Evolutionary conservation across 345 rosid species (phyloP).

Genomic region (Lepidium didymum): DNA sequence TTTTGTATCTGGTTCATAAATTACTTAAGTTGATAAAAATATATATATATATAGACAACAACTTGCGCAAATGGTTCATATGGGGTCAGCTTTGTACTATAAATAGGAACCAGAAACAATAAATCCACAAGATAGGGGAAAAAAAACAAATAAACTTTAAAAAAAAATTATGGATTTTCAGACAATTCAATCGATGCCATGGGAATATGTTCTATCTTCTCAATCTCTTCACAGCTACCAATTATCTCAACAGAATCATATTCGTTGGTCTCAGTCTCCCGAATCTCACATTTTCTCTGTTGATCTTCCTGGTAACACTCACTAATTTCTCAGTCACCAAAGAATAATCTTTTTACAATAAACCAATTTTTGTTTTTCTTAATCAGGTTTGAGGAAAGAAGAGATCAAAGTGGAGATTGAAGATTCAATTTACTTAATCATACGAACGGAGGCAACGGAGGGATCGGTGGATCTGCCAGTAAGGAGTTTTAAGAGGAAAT

Average conservation of each 20-base stretch:
- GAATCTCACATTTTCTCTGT: slow-evolving; percentile 65
- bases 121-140: background rate
- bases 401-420: slow-evolving; percentile 74
- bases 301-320: slow-evolving; percentile 54
- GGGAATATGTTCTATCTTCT: slow-evolving; percentile 35
- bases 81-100: background rate
- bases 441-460: slow-evolving; percentile 45
- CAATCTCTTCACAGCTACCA: slow-evolving; percentile 26
- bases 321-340: background rate
- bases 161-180: slow-evolving; percentile 39
- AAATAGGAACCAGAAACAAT: background rate
- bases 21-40: too few relatives aligned
- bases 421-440: slow-evolving; percentile 57
- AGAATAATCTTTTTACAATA: background rate
- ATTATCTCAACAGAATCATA: slow-evolving; percentile 38
- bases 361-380: background rate
- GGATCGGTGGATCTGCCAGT: slow-evolving; percentile 30
- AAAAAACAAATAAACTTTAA: background rate
- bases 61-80: slow-evolving; percentile 22
- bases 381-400: slow-evolving; percentile 63
- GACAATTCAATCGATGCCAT: slow-evolving; percentile 35
- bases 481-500: slow-evolving; percentile 51
- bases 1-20: too few relatives aligned
- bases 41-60: too few relatives aligned
- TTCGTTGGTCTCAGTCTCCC: slow-evolving; percentile 64